phyloP scores from a whole-genome alignment of 371 early-diverging fungal genomes.

The Zopfochytrium polystomum region DNA sequence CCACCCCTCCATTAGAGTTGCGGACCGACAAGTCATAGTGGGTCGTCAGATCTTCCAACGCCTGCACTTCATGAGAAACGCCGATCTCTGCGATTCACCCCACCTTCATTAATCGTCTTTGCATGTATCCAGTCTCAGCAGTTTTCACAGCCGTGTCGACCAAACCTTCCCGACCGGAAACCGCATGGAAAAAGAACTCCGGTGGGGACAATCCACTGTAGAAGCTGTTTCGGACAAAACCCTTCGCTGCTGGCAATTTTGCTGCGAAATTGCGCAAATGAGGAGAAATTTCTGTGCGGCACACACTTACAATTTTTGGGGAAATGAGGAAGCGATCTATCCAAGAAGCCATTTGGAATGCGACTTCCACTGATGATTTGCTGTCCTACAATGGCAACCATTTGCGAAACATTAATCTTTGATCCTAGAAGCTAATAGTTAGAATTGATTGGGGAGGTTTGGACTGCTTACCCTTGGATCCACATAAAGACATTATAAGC shows the following conservation, averaged over 20 bases:
- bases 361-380: slow-evolving; percentile 97
- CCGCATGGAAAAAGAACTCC: slow-evolving; percentile 99
- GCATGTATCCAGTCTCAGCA: slow-evolving; percentile 97
- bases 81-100: slow-evolving; percentile 2
- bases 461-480: slow-evolving; percentile 86
- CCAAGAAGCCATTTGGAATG: slow-evolving; percentile 96
- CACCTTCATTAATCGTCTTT: slow-evolving; percentile 1
- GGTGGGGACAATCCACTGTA: slow-evolving; percentile 93
- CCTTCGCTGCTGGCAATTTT: slow-evolving; percentile 90
- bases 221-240: slow-evolving; percentile 98
- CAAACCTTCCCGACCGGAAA: slow-evolving; percentile 99
- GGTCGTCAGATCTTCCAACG: slow-evolving; percentile 93
- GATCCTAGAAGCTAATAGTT: slow-evolving; percentile 58
- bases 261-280: slow-evolving; percentile 40
- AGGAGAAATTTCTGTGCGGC: slow-evolving; percentile 1
- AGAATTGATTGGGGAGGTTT: background rate
- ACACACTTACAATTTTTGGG: slow-evolving; percentile 67
- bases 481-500: slow-evolving; percentile 97
- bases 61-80: slow-evolving; percentile 37
- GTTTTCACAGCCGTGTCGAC: slow-evolving; percentile 99
- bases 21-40: slow-evolving; percentile 97
- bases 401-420: slow-evolving; percentile 98
- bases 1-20: slow-evolving; percentile 85
- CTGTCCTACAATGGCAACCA: slow-evolving; percentile 99
- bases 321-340: slow-evolving; percentile 97